Percentiles rank a stretch among this genome's conserved stretches.
Conservation (phyloP, 805 yeast species). For the Sugiyamaella smithiae region DNA sequence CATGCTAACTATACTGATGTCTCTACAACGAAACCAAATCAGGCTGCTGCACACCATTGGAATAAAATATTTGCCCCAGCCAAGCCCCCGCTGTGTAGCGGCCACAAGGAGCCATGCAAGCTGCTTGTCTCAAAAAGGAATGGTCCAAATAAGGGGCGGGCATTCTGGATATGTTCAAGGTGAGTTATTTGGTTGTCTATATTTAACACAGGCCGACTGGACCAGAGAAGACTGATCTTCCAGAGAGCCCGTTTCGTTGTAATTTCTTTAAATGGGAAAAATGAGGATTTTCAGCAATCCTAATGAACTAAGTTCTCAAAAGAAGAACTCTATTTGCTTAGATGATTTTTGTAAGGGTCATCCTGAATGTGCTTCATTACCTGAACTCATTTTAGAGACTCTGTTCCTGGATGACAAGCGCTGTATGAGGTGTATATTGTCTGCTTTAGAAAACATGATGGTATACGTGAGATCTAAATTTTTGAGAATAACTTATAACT, state of each 20-base stretch:
- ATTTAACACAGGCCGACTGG: slow-evolving; percentile 26
- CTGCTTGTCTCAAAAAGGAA: slow-evolving; percentile 31
- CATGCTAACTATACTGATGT: too few relatives aligned
- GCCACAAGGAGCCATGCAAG: slow-evolving; percentile 36
- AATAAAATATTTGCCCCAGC: slow-evolving; percentile 24
- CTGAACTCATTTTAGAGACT: too few relatives aligned
- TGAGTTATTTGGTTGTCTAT: not conserved
- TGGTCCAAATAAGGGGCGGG: slow-evolving; percentile 38
- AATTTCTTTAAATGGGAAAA: slow-evolving; percentile 35
- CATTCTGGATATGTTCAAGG: slow-evolving; percentile 39
- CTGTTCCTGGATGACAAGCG: too few relatives aligned
- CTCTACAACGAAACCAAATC: slow-evolving; percentile 1
- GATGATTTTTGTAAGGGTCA: too few relatives aligned
- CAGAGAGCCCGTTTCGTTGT: slow-evolving; percentile 28
- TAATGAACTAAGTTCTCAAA: too few relatives aligned
- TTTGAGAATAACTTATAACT: too few relatives aligned
- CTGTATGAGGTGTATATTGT: too few relatives aligned
- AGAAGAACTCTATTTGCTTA: too few relatives aligned
- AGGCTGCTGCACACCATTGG: slow-evolving; percentile 19
- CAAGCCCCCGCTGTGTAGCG: slow-evolving; percentile 30
- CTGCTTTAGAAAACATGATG: too few relatives aligned
- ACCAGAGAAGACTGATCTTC: slow-evolving; percentile 17
- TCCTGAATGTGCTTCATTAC: too few relatives aligned
- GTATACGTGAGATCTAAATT: too few relatives aligned
- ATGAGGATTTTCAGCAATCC: too few relatives aligned